Evolutionary conservation across 441 rosid genomes (phyloP), one percentile per base, ranked within the genome.

Genomic region (Sinapis alba): DNA sequence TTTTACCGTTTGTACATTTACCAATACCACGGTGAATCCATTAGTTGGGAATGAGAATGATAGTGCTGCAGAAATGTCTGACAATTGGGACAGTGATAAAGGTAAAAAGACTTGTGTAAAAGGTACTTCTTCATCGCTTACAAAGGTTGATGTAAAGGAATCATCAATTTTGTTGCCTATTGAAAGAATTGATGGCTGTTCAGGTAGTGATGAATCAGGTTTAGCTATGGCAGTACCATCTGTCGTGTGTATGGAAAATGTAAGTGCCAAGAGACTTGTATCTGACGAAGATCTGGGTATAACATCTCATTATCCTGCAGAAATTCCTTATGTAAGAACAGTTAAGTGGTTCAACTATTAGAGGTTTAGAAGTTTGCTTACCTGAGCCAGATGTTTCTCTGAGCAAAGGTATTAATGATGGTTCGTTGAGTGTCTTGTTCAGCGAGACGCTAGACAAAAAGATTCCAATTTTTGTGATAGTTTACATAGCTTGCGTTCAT

Each of bases 391-490:
- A 68, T 75, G 68, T 73, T 74, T 78, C 80, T 30, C 65, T 50
- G 61, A 66, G 70, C 68, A 74, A 73, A 54, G 68, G 38, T 74
- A 47, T 34, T 30, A 73, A 60, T 77, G 76, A 66, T 69, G 63
- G 60, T 81, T 59, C 75, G 27, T 34, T 43, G 66, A 60, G 24
- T 36, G 61, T 68, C 76, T 81, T 50, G 76, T 75, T 58, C 77
- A 71, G 73, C 70, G 53, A 38, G 78, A 74, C 28, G 84, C 79
- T 69, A 77, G 78, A 60, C 78, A 77, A 58, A 82, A 80, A 56
- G 32, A 76, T 59, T 80, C 81, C 73, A 62, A 66, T 58, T 69
- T 76, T 50, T 69, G 70, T 75, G 64, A 73, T 68, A 85, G 80
- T 24, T 75, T 78, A 32, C 76, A 83, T 77, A 65, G 80, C 79